Conservation (phyloP, 495 filamentous ascomycete genomes). For the Viridothelium virens region DNA sequence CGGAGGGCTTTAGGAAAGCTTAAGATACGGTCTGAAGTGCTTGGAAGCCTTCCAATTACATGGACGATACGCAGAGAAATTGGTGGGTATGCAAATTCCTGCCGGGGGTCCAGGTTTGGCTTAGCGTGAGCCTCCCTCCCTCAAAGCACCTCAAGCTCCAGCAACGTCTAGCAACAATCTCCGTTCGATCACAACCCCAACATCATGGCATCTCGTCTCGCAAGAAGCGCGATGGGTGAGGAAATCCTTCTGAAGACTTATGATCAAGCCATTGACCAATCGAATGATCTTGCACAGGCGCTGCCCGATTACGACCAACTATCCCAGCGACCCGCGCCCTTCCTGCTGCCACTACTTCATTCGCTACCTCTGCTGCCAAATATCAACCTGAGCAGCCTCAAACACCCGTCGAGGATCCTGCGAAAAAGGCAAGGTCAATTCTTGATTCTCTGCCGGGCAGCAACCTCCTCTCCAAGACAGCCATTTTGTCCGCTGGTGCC, state of each 20-base stretch:
- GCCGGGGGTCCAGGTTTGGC: slow-evolving; percentile 36
- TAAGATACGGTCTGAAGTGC: too few relatives aligned
- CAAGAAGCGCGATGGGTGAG: slow-evolving; percentile 86
- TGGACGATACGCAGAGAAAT: too few relatives aligned
- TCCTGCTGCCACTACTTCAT: slow-evolving; percentile 59
- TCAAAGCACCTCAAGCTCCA: slow-evolving; percentile 24
- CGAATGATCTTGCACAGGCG: slow-evolving; percentile 52
- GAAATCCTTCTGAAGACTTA: slow-evolving; percentile 21
- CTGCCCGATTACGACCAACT: slow-evolving; percentile 71
- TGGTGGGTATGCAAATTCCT: neutral
- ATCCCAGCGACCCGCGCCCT: slow-evolving; percentile 58
- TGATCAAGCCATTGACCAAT: slow-evolving; percentile 16
- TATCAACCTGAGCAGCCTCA: slow-evolving; percentile 66
- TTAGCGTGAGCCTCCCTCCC: slow-evolving; percentile 32
- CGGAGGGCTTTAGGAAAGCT: too few relatives aligned
- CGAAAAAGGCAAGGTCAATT: slow-evolving; percentile 91
- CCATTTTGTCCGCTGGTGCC: slow-evolving; percentile 86
- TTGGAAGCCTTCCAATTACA: too few relatives aligned
- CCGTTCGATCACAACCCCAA: slow-evolving; percentile 43
- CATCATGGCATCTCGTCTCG: slow-evolving; percentile 89
- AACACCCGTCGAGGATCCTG: slow-evolving; percentile 72
- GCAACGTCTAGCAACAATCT: slow-evolving; percentile 31
- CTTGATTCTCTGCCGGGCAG: slow-evolving; percentile 63
- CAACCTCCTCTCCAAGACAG: slow-evolving; percentile 66
- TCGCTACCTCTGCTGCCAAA: slow-evolving; percentile 55